Evolutionary conservation across 2,329 filamentous ascomycete species (phyloP), one percentile per base, ranked within the genome.

Genomic region (Zelopaecilomyces penicillatus): DNA sequence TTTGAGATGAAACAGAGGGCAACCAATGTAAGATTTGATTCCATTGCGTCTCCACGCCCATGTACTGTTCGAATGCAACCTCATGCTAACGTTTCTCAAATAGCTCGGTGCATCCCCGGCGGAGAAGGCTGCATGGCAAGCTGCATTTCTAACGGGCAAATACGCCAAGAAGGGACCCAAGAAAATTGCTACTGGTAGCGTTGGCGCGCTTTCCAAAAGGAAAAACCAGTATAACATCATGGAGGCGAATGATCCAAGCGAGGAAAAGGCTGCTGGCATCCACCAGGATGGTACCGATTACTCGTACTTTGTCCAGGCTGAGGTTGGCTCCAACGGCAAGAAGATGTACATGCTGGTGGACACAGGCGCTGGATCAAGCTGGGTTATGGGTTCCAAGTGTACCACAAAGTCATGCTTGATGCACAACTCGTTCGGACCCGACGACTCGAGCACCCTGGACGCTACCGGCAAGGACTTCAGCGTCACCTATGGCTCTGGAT

Each of bases 311-410:
- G 63, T 79, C 37, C 62, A 78, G 56, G 75, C 75, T 11, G 54
- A 66, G 31, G 57, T 85, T 11, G 81, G 81, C 10, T 78, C 79
- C 4, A 62, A 67, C 10, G 62, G 64, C 36, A 77, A 74, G 51
- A 59, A 70, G 2, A 53, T 83, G 52, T 77, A 76, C 53, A 76
- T 85, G 74, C 70, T 84, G 28, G 65, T 84, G 46, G 81, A 85
- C 58, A 82, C 80, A 6, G 81, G 81, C 28, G 79, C 80, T 34
- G 76, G 76, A 26, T 87, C 86, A 46, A 88, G 83, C 9, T 95
- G 89, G 89, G 78, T 95, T 19, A 93, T 93, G 78, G 78, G 82
- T 30, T 70, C 78, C 11, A 67, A 73, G 44, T 95, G 89, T 67
- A 71, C 62, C 11, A 79, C 78, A 3, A 63, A 71, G 27, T 76